phyloP scores from a whole-genome alignment of 2,329 filamentous ascomycete genomes.

The Sclerotiophoma versabilis region DNA sequence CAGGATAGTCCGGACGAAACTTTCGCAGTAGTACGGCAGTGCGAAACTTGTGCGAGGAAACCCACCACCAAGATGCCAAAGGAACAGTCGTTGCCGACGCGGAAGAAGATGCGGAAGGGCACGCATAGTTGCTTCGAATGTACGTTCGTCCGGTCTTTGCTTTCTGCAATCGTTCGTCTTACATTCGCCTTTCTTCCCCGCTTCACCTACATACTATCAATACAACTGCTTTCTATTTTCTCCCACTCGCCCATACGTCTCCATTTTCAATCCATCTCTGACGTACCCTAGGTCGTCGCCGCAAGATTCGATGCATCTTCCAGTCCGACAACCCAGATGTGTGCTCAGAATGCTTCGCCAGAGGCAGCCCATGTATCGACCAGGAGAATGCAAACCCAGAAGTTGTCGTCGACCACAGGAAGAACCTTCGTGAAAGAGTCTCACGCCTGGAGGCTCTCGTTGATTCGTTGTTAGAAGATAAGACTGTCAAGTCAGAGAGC shows the following conservation, averaged over 20 bases:
- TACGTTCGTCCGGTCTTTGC: constrained; percentile 36
- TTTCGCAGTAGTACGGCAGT: constrained; percentile 15
- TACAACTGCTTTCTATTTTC: constrained; percentile 1
- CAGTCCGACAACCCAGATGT: constrained; percentile 47
- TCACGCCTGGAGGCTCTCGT: constrained; percentile 52
- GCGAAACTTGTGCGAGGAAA: constrained; percentile 13
- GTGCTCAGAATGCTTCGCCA: constrained; percentile 56
- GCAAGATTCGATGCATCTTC: constrained; percentile 59
- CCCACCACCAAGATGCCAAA: constrained; percentile 43
- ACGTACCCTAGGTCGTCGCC: constrained; percentile 52
- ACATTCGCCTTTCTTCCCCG: not conserved
- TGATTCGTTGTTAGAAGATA: constrained; percentile 48
- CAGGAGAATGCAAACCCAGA: constrained; percentile 54
- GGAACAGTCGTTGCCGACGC: constrained; percentile 41
- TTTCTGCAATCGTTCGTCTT: constrained; percentile 4
- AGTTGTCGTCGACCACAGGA: constrained; percentile 51
- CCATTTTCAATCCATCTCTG: constrained; percentile 21
- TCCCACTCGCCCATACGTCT: not conserved
- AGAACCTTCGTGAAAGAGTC: constrained; percentile 53
- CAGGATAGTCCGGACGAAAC: constrained; percentile 30
- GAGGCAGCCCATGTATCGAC: constrained; percentile 55
- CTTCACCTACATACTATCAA: constrained; percentile 9
- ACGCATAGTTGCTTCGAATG: constrained; percentile 56
- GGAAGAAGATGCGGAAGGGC: constrained; percentile 55
- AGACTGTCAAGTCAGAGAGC: constrained; percentile 40